Evolutionary conservation across 2,329 filamentous ascomycete species (phyloP), one percentile per base, ranked within the genome.

Genomic region (Colletotrichum navitas): DNA sequence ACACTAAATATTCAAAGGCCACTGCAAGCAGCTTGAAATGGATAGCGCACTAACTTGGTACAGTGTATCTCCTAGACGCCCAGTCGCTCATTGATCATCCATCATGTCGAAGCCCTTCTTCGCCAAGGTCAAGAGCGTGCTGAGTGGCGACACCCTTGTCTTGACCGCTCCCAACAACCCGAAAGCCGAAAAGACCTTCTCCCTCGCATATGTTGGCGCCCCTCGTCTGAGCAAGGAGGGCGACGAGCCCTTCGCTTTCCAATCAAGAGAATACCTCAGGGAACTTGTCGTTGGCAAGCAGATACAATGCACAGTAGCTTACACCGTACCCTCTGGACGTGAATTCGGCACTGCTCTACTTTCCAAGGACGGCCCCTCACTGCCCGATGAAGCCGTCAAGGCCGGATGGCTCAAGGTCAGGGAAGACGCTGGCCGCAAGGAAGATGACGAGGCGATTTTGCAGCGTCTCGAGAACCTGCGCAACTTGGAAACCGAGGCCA

Each of bases 391-490:
- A 74, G 88, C 93, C 69, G 90, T 98, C 74, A 91, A 94, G 79
- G 93, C 94, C 77, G 96, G 96, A 75, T 98, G 95, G 94, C 85
- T 94, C 74, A 97, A 96, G 84, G 89, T 99, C 72, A 91, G 96
- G 74, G 96, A 99, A 78, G 96, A 99, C 81, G 95, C 95, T 71
- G 95, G 94, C 73, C 92, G 92, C 75, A 96, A 95, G 79, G 95
- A 98, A 75, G 94, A 98, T 71, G 91, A 91, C 2, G 93, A 96
- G 69, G 92, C 94, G 63, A 87, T 92, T 11, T 85, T 88, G 36
- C 84, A 91, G 74, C 88, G 92, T 72, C 86, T 99, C 32, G 92
- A 97, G 76, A 91, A 90, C 77, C 89, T 99, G 72, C 91, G 94
- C 76, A 87, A 87, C 59, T 85, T 95, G 43, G 95, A 98, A 82